Percentiles rank a stretch among this genome's conserved stretches.
Conservation (phyloP, 495 filamentous ascomycete genomes). For the Penicillium malachiteum region DNA sequence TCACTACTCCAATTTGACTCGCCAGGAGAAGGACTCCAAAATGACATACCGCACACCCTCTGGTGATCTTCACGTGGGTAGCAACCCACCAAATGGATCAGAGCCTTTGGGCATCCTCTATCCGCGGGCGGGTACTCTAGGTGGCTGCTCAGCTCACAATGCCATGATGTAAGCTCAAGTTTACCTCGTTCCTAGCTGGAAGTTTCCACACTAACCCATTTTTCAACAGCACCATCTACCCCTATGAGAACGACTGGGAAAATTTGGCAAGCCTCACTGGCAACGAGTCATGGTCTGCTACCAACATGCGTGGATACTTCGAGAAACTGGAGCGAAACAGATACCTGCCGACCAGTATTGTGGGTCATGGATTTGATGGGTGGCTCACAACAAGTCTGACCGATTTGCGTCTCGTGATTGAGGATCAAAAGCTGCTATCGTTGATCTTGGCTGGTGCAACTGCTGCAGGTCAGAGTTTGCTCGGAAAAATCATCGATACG, state of each 20-base stretch:
- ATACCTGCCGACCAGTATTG: conserved; percentile 43
- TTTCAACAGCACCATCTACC: conserved; percentile 26
- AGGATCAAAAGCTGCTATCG: conserved; percentile 52
- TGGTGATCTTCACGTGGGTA: conserved; percentile 35
- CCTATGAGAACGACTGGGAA: conserved; percentile 46
- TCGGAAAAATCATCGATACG: conserved; percentile 43
- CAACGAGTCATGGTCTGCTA: conserved; percentile 36
- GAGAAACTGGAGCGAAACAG: conserved; percentile 50
- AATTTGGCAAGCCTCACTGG: conserved; percentile 39
- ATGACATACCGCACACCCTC: conserved; percentile 38
- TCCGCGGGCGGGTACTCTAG: conserved; percentile 43
- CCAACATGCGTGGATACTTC: conserved; percentile 43
- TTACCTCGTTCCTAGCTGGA: neutral
- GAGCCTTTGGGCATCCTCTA: conserved; percentile 41
- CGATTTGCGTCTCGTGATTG: conserved; percentile 44
- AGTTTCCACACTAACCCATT: neutral
- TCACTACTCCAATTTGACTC: conserved; percentile 37
- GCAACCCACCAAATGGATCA: conserved; percentile 32
- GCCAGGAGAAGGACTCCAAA: conserved; percentile 42
- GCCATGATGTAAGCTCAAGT: conserved; percentile 36
- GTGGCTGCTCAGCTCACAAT: conserved; percentile 46
- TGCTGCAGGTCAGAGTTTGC: conserved; percentile 30
- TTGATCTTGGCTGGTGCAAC: conserved; percentile 50
- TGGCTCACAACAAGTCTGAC: conserved; percentile 56
- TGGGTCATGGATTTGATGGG: conserved; percentile 56